These are phyloP conservation scores for Paraphoma sp. DNA, from an alignment of 2,329 filamentous ascomycete genomes.

Conservation along the genomic window DNA sequence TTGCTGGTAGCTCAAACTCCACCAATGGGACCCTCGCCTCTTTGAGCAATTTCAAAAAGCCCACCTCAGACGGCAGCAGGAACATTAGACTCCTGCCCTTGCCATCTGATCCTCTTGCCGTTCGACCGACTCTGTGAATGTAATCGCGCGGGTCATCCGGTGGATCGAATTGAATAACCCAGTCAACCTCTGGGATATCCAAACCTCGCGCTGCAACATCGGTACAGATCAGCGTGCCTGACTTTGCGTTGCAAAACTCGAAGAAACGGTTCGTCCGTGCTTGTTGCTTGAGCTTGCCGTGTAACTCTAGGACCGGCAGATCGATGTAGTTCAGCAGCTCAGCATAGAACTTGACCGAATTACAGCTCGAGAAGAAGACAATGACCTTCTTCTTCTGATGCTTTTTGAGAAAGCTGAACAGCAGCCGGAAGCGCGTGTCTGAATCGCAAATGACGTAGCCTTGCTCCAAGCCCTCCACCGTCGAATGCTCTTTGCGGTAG, in stretches of 20 bases:
- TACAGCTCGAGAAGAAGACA: conserved; percentile 87
- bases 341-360: conserved; percentile 93
- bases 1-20: conserved; percentile 92
- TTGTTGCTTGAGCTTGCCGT: conserved; percentile 96
- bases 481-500: conserved; percentile 85
- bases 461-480: conserved; percentile 92
- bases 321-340: conserved; percentile 98
- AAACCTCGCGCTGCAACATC: conserved; percentile 95
- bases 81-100: conserved; percentile 93
- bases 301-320: conserved; percentile 82
- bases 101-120: conserved; percentile 80
- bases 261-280: conserved; percentile 99
- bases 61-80: conserved; percentile 88
- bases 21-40: conserved; percentile 90
- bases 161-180: conserved; percentile 89
- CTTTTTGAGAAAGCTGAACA: conserved; percentile 93
- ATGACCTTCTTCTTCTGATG: conserved; percentile 97
- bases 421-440: conserved; percentile 89
- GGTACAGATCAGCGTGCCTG: conserved; percentile 91
- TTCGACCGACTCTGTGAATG: conserved; percentile 88
- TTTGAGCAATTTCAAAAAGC: conserved; percentile 90
- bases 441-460: conserved; percentile 94
- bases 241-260: conserved; percentile 86
- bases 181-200: conserved; percentile 95
- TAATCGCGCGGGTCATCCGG: conserved; percentile 80